phyloP scores from a whole-genome alignment of 768 basidiomycete species.

The Trametes coccinea region DNA sequence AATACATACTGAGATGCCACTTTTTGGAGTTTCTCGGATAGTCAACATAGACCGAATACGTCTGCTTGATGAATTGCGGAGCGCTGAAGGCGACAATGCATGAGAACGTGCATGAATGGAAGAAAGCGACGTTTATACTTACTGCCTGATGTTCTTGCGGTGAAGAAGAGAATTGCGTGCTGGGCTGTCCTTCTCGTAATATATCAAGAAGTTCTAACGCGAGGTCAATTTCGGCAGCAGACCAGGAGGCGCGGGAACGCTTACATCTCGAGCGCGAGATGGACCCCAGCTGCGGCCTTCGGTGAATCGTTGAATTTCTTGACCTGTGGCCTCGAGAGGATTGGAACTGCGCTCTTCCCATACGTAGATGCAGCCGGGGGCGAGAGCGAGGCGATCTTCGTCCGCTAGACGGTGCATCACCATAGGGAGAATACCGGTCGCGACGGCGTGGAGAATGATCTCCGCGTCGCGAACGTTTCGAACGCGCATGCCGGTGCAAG shows the following conservation, averaged over 20 bases:
- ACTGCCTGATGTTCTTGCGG: constrained; percentile 29
- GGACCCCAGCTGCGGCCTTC: constrained; percentile 41
- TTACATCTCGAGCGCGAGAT: constrained; percentile 37
- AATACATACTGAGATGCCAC: constrained; percentile 40
- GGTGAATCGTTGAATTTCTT: constrained; percentile 40
- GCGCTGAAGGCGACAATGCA: constrained; percentile 20
- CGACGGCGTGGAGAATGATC: constrained; percentile 42
- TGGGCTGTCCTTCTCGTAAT: constrained; percentile 40
- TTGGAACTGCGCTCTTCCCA: constrained; percentile 40
- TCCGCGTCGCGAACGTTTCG: constrained; percentile 39
- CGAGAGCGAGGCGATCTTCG: constrained; percentile 38
- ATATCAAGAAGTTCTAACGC: constrained; percentile 39
- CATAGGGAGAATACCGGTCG: constrained; percentile 35
- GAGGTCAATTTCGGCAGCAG: constrained; percentile 18
- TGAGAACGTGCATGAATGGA: not conserved
- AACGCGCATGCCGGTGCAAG: constrained; percentile 37
- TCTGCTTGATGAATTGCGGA: constrained; percentile 39
- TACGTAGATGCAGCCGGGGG: constrained; percentile 40
- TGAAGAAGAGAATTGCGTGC: constrained; percentile 26
- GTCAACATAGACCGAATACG: constrained; percentile 40
- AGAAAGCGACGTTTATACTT: not conserved
- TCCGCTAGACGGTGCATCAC: constrained; percentile 40
- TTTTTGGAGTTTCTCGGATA: constrained; percentile 32
- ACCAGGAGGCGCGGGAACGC: constrained; percentile 9
- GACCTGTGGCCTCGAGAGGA: constrained; percentile 36